Base-by-base conservation (phyloP, 2,329 filamentous ascomycete genomes). In the Colletotrichum plurivorum region DNA sequence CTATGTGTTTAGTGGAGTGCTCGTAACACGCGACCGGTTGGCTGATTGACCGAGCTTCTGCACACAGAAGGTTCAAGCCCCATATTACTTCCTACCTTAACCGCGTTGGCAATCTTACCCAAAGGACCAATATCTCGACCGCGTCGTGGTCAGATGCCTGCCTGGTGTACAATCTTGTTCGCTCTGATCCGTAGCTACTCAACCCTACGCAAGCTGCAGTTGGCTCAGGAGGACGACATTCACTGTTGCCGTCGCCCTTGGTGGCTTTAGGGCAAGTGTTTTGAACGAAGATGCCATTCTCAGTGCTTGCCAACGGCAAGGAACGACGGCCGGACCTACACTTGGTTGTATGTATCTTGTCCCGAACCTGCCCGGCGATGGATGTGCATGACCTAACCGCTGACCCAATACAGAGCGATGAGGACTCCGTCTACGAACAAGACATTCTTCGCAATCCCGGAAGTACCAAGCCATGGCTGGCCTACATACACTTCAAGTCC, bases 341-440 rank as follows among this genome's bases (percentile, higher is more conserved):
- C 69, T 80, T 87, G 54, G 81, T 88, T 39, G 86, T 88, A 77
- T 65, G 83, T 79, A 22, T 46, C 1, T n/a, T 41, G 9, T 12
- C 12, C 39, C 20, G 22, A 52, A 18, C 13, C 39, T 41, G 27
- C 48, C 18, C 6, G 7, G 10, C 46, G 46, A 22, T 49, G 16
- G 7, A 18, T 16, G 45, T 8, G n/a, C n/a, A 18, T 16, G 18
- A 15, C 8, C 25, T 20, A 39, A 16, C 39, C 65, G 72, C 75
- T 83, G 70, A 78, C 73, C n/a, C 39, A 48, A 45, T 75, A 75
- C 2, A 95, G 89, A 87, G 90, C 75, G 93, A 94, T 78, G 94
- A 97, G 83, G 96, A 99, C 83, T 92, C 93, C 63, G 89, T 97
- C 70, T 99, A 98, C 85, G 97, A 99, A 83, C 95, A 98, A 82